A percentile compares a stretch with the other conserved stretches of the same genome.
phyloP scores from a whole-genome alignment of 2,329 filamentous ascomycete species.

The Thielaviopsis ethacetica region DNA sequence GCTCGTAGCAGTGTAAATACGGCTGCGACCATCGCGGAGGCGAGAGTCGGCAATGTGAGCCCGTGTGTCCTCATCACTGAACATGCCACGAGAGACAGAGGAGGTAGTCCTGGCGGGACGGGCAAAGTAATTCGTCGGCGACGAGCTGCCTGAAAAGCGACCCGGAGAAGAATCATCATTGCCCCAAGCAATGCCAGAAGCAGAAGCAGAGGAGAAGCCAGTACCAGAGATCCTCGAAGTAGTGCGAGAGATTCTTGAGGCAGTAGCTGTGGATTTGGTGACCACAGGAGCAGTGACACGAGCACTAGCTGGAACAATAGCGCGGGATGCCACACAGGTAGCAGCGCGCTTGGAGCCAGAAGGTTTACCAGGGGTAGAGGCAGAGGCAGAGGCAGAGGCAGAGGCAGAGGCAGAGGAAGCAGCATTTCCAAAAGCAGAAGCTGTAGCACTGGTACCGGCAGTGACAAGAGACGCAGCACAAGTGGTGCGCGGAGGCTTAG shows the following conservation, averaged over 20 bases:
- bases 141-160: too few relatives aligned
- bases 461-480: neutral
- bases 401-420: neutral
- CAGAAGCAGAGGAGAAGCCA: neutral
- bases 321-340: neutral
- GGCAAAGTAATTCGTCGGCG: neutral
- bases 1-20: neutral
- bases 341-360: neutral
- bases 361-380: neutral
- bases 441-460: neutral
- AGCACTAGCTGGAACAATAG: too few relatives aligned
- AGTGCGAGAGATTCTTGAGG: neutral
- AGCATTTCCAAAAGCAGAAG: too few relatives aligned
- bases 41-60: neutral
- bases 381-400: too few relatives aligned
- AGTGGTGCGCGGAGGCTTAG: neutral
- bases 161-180: too few relatives aligned
- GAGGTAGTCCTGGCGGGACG: neutral
- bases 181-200: too few relatives aligned
- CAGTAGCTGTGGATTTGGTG: neutral
- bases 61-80: neutral
- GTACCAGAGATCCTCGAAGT: neutral
- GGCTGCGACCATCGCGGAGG: neutral
- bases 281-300: neutral
- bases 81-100: neutral